phyloP scores from a whole-genome alignment of 176 grass and related monocot genomes.

The Guadua angustifolia region DNA sequence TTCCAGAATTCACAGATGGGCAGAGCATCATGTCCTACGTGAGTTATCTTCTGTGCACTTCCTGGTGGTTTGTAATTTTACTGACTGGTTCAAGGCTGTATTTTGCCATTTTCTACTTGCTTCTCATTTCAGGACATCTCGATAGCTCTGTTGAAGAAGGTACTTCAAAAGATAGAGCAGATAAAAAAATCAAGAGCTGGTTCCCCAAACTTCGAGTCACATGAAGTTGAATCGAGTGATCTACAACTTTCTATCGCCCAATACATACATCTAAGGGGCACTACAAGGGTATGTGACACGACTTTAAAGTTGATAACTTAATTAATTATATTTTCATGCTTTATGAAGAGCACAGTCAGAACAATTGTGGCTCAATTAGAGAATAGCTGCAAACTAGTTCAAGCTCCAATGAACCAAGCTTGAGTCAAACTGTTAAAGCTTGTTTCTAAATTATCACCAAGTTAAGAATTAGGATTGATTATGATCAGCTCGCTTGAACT shows the following conservation, averaged over 20 bases:
- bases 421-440: not conserved
- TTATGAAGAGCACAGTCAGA: not conserved
- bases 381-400: slow-evolving; percentile 11
- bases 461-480: not conserved
- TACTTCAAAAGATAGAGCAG: slow-evolving; percentile 89
- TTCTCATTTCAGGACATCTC: slow-evolving; percentile 79
- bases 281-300: slow-evolving; percentile 67
- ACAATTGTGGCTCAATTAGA: not conserved
- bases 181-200: slow-evolving; percentile 91
- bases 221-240: slow-evolving; percentile 73
- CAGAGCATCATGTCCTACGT: slow-evolving; percentile 87
- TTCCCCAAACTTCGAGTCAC: slow-evolving; percentile 80
- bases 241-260: slow-evolving; percentile 66
- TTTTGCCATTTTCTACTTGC: slow-evolving; percentile 38
- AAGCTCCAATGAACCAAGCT: slow-evolving; percentile 19
- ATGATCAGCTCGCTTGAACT: not conserved
- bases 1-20: slow-evolving; percentile 85
- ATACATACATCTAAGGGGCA: slow-evolving; percentile 86
- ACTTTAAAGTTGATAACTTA: slow-evolving; percentile 1
- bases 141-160: slow-evolving; percentile 66
- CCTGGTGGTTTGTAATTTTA: slow-evolving; percentile 27
- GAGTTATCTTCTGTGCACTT: slow-evolving; percentile 49
- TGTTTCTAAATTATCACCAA: not conserved
- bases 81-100: slow-evolving; percentile 22
- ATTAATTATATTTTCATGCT: slow-evolving; percentile 33